A percentile compares a stretch with the other conserved stretches of the same genome.
phyloP scores from a whole-genome alignment of 139 green algal genomes.

The Dunaliella sp. region DNA sequence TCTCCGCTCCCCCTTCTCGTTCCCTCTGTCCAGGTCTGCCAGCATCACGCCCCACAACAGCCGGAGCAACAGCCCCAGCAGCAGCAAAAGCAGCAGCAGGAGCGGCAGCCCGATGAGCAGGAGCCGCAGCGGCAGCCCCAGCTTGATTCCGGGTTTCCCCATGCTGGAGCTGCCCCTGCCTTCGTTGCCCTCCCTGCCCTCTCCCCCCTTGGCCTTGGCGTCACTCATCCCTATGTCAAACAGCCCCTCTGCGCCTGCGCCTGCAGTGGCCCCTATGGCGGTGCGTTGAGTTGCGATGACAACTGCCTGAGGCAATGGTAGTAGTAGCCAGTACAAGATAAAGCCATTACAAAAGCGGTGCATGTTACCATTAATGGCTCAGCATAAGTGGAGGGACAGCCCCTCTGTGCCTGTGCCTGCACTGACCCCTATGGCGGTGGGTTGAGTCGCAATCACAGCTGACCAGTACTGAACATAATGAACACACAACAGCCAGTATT shows the following conservation, averaged over 20 bases:
- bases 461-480: too few relatives aligned
- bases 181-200: not conserved
- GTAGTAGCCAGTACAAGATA: too few relatives aligned
- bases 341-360: too few relatives aligned
- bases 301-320: too few relatives aligned
- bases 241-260: not conserved
- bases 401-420: not conserved
- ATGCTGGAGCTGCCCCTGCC: not conserved
- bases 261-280: not conserved
- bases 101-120: not conserved
- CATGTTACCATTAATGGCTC: too few relatives aligned
- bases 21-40: too few relatives aligned
- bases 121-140: not conserved
- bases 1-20: too few relatives aligned
- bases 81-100: not conserved
- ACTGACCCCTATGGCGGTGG: not conserved
- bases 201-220: not conserved
- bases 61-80: constrained; percentile 1
- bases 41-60: too few relatives aligned
- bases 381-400: too few relatives aligned
- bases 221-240: not conserved
- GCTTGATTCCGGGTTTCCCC: not conserved
- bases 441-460: too few relatives aligned
- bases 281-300: too few relatives aligned
- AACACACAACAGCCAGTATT: too few relatives aligned